These are phyloP conservation scores for Cutaneotrichosporon sp. DNA, from an alignment of 1,284 basidiomycete genomes.

Conservation along the genomic window DNA sequence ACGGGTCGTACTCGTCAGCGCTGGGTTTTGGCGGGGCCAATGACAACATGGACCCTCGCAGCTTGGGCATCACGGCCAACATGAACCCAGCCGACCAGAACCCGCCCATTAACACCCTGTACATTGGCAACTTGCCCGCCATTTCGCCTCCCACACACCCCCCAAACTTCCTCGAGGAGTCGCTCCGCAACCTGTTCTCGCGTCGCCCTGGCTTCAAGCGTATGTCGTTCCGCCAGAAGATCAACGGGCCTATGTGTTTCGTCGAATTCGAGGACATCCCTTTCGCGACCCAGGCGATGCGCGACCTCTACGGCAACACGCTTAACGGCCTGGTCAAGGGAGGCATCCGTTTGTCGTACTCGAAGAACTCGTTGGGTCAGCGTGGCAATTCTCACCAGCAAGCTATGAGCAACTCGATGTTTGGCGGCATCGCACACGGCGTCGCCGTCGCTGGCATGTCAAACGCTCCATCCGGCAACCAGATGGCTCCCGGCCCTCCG, in stretches of 20 bases:
- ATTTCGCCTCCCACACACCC: slow-evolving; percentile 63
- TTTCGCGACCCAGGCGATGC: slow-evolving; percentile 78
- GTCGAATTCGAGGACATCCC: slow-evolving; percentile 92
- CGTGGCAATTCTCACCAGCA: slow-evolving; percentile 45
- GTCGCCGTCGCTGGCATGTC: slow-evolving; percentile 49
- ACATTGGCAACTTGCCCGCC: slow-evolving; percentile 88
- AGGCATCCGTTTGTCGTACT: slow-evolving; percentile 92
- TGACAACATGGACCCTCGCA: slow-evolving; percentile 24
- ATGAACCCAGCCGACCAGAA: slow-evolving; percentile 78
- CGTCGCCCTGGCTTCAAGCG: slow-evolving; percentile 80
- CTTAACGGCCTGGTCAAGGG: slow-evolving; percentile 88
- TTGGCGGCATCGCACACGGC: slow-evolving; percentile 49
- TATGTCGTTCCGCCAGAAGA: slow-evolving; percentile 91
- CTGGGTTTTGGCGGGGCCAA: slow-evolving; percentile 18
- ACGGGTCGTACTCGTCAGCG: slow-evolving; percentile 12
- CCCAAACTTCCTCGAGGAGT: slow-evolving; percentile 78
- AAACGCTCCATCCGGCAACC: slow-evolving; percentile 15
- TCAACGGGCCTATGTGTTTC: slow-evolving; percentile 96
- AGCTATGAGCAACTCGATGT: slow-evolving; percentile 35
- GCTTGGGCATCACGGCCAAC: slow-evolving; percentile 26
- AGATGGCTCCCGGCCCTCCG: slow-evolving; percentile 14
- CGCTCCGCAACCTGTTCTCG: slow-evolving; percentile 75
- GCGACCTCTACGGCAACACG: slow-evolving; percentile 86
- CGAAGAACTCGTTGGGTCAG: slow-evolving; percentile 84
- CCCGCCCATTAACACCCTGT: slow-evolving; percentile 81